A percentile compares a stretch with the other conserved stretches of the same genome.
Evolutionary conservation across 2,329 filamentous ascomycete species (phyloP).

Genomic region (Talaromyces sp.): DNA sequence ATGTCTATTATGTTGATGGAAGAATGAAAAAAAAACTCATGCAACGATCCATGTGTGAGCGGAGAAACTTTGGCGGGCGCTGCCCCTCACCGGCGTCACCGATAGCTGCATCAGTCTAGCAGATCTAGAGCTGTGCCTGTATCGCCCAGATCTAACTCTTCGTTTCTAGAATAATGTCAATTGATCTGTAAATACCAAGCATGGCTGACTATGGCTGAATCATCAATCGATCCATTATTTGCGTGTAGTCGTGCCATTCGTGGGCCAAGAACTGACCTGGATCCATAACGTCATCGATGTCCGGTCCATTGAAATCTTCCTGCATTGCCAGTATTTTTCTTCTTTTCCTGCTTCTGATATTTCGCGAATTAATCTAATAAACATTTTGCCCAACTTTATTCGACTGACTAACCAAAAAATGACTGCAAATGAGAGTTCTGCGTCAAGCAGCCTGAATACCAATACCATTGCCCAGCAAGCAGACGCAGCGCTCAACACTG

Average conservation of each 20-base stretch:
- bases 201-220: background rate
- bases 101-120: background rate
- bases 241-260: background rate
- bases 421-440: background rate
- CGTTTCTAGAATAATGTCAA: background rate
- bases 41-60: background rate
- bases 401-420: background rate
- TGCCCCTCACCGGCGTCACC: background rate
- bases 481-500: constrained; percentile 2
- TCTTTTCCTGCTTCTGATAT: background rate
- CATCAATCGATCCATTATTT: background rate
- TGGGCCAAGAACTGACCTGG: background rate
- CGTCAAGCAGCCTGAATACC: background rate
- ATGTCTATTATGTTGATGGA: background rate
- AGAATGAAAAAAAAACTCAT: background rate
- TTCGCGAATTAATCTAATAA: background rate
- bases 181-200: background rate
- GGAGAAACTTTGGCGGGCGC: background rate
- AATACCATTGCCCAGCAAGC: background rate
- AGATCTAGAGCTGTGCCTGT: background rate
- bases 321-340: background rate
- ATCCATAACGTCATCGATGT: background rate
- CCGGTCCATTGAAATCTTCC: background rate
- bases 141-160: background rate
- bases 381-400: background rate